These are phyloP conservation scores for Ziziphus jujuba DNA, from an alignment of 306 rosid species.

Conservation along the genomic window DNA sequence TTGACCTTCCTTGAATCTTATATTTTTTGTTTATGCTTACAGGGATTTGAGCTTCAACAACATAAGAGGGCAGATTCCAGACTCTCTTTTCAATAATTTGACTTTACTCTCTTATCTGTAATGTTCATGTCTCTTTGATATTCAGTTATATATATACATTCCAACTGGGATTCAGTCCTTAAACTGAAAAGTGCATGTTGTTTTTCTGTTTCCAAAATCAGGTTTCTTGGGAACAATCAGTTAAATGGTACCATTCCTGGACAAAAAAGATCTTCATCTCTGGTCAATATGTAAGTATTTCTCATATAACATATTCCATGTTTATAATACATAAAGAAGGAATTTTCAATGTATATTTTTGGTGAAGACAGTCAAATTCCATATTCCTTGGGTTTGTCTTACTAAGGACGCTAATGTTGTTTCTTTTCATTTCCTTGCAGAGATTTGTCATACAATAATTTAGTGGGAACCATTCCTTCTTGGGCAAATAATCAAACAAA, in stretches of 20 bases:
- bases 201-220: slow-evolving; percentile 19
- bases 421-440: slow-evolving; percentile 44
- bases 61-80: slow-evolving; percentile 55
- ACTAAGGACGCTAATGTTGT: no score
- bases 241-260: slow-evolving; percentile 60
- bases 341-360: no score
- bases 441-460: slow-evolving; percentile 78
- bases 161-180: background rate
- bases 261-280: slow-evolving; percentile 38
- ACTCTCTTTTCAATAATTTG: slow-evolving; percentile 59
- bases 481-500: slow-evolving; percentile 48
- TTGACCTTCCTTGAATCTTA: no score
- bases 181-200: slow-evolving; percentile 3
- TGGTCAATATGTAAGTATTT: slow-evolving; percentile 58
- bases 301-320: background rate
- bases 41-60: slow-evolving; percentile 96
- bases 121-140: slow-evolving; percentile 21
- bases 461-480: slow-evolving; percentile 72
- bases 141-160: slow-evolving; percentile 6
- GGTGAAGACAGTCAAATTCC: no score
- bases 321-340: no score
- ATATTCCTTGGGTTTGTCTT: no score
- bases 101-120: slow-evolving; percentile 60
- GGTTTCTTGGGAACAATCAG: slow-evolving; percentile 82
- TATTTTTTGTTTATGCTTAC: background rate